phyloP scores from a whole-genome alignment of 345 rosid genomes.

The Arabidopsis thaliana region DNA sequence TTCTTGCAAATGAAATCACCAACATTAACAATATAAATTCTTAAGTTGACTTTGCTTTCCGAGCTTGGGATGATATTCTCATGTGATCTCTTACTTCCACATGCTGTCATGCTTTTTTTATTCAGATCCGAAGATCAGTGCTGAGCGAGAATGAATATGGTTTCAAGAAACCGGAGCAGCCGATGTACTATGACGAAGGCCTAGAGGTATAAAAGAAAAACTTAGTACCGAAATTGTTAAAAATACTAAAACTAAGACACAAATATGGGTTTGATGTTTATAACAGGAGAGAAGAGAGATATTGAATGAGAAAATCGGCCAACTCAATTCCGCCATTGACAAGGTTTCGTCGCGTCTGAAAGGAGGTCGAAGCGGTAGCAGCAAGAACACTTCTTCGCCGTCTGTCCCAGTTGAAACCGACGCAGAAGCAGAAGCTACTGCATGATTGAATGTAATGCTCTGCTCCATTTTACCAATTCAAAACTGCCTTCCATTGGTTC shows the following conservation, averaged over 20 bases:
- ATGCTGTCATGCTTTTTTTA: not conserved
- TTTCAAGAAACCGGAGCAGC: slow-evolving; percentile 67
- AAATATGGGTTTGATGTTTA: not conserved
- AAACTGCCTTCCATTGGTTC: not conserved
- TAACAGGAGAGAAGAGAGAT: slow-evolving; percentile 56
- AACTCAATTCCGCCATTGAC: slow-evolving; percentile 86
- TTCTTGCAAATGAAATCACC: not conserved
- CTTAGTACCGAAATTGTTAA: slow-evolving; percentile 11
- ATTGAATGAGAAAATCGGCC: slow-evolving; percentile 74
- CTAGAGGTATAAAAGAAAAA: slow-evolving; percentile 58
- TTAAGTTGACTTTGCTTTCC: not conserved
- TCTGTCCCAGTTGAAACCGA: slow-evolving; percentile 54
- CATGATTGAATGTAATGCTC: slow-evolving; percentile 50
- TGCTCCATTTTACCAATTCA: not conserved
- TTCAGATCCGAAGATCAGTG: slow-evolving; percentile 73
- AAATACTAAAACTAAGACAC: not conserved
- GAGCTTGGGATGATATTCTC: not conserved
- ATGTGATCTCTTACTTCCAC: not conserved
- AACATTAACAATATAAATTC: not conserved
- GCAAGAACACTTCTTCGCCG: slow-evolving; percentile 44
- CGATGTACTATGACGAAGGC: slow-evolving; percentile 79
- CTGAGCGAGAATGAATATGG: slow-evolving; percentile 81
- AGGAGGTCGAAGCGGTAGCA: slow-evolving; percentile 50
- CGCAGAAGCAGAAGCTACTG: slow-evolving; percentile 61
- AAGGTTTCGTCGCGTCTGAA: slow-evolving; percentile 75